These are phyloP conservation scores for Yarrowia sp. DNA, from an alignment of 805 yeast species.

Conservation along the genomic window DNA sequence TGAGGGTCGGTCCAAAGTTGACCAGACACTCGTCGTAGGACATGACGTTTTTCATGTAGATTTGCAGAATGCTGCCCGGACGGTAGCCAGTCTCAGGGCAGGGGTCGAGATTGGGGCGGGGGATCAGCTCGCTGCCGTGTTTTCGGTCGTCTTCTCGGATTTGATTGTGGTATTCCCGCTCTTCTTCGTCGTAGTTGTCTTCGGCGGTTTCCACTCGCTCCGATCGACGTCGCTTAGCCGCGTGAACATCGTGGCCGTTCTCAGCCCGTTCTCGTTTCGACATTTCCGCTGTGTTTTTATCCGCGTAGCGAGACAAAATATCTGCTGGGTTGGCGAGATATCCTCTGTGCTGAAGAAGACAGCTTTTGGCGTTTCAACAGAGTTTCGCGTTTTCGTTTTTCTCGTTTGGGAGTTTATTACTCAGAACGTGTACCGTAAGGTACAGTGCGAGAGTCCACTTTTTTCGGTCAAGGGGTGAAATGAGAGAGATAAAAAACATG, in stretches of 20 bases:
- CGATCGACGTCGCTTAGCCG: conserved; percentile 2
- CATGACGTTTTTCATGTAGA: conserved; percentile 66
- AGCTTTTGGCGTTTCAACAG: not conserved
- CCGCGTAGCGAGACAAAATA: too few relatives aligned
- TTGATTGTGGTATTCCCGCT: conserved; percentile 7
- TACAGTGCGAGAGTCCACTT: too few relatives aligned
- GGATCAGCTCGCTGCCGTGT: not conserved
- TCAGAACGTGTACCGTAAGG: not conserved
- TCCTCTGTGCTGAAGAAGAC: too few relatives aligned
- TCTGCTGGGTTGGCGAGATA: too few relatives aligned
- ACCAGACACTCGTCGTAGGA: conserved; percentile 70
- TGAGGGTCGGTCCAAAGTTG: conserved; percentile 78
- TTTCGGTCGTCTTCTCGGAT: conserved; percentile 1
- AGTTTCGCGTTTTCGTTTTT: conserved; percentile 19
- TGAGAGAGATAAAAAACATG: not conserved
- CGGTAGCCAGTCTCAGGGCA: conserved; percentile 48
- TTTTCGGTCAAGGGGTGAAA: not conserved
- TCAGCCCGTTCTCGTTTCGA: conserved; percentile 1
- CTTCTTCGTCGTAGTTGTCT: conserved; percentile 1
- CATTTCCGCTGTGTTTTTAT: not conserved
- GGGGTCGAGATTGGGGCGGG: not conserved
- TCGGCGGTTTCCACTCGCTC: not conserved
- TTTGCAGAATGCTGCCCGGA: conserved; percentile 60
- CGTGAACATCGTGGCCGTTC: not conserved
- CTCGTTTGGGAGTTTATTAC: conserved; percentile 6